Evolutionary conservation across 805 yeast species (phyloP).

Genomic region (Lipomyces sp.): DNA sequence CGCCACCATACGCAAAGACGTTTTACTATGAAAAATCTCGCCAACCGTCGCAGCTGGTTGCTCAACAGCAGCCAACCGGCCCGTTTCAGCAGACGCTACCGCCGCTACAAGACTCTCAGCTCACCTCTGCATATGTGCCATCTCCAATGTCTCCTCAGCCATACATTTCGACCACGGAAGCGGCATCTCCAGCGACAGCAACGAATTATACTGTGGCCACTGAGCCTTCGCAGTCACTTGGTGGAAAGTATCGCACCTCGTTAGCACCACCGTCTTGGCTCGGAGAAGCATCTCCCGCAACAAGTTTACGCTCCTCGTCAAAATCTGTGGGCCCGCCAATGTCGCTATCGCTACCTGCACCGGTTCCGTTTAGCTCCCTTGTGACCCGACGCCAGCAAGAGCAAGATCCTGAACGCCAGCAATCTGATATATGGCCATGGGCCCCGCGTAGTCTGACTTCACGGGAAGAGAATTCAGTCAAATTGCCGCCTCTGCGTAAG

Average conservation of each 20-base stretch:
- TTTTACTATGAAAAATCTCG: constrained; percentile 5
- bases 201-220: not conserved
- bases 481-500: constrained; percentile 21
- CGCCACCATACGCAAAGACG: constrained; percentile 5
- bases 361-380: constrained; percentile 7
- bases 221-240: not conserved
- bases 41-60: not conserved
- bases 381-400: constrained; percentile 8
- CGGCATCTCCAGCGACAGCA: not conserved
- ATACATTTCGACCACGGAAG: not conserved
- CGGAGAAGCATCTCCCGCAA: not conserved
- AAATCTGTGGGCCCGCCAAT: not conserved
- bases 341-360: constrained; percentile 10
- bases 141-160: constrained; percentile 6
- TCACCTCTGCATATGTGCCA: not conserved
- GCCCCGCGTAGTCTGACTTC: constrained; percentile 17
- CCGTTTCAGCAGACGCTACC: not conserved
- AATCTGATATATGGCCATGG: constrained; percentile 27
- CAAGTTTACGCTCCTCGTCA: not conserved
- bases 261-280: not conserved
- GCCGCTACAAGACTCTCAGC: not conserved
- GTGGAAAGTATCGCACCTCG: not conserved
- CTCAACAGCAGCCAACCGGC: constrained; percentile 1
- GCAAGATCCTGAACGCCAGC: constrained; percentile 7
- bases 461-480: constrained; percentile 14